Evolutionary conservation across 1,284 basidiomycete genomes (phyloP).

Genomic region (Apiotrichum porosum): DNA sequence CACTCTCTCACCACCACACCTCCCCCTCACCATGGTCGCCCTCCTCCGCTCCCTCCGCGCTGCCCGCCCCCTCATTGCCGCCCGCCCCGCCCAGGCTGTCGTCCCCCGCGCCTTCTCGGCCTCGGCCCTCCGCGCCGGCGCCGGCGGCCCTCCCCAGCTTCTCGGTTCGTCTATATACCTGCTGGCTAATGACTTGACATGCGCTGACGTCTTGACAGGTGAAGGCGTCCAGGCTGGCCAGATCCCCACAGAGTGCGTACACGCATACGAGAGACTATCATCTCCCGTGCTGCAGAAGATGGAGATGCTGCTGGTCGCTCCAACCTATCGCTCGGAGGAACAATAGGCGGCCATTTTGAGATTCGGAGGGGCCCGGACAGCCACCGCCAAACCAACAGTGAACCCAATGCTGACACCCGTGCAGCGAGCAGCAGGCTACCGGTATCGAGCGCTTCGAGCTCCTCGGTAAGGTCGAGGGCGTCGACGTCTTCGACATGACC

Average conservation of each 20-base stretch:
- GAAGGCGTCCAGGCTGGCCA: conserved; percentile 42
- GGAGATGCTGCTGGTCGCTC: too few relatives aligned
- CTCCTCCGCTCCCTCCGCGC: conserved; percentile 37
- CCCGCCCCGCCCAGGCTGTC: conserved; percentile 8
- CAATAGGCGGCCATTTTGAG: neutral
- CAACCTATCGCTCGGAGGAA: too few relatives aligned
- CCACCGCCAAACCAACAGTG: neutral
- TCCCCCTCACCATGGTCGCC: conserved; percentile 29
- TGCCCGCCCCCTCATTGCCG: conserved; percentile 20
- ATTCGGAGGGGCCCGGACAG: conserved; percentile 2
- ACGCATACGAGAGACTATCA: neutral
- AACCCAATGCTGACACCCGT: neutral
- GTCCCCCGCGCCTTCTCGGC: conserved; percentile 37
- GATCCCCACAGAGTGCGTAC: conserved; percentile 48
- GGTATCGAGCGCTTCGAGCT: conserved; percentile 95
- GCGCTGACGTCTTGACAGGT: conserved; percentile 25
- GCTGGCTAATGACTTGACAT: too few relatives aligned
- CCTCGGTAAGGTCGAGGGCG: conserved; percentile 78
- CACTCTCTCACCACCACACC: too few relatives aligned
- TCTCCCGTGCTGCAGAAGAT: neutral
- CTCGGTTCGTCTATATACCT: neutral
- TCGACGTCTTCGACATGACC: conserved; percentile 84
- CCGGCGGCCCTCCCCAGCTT: conserved; percentile 5
- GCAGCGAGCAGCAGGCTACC: conserved; percentile 75
- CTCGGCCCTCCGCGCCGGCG: conserved; percentile 31